phyloP scores from a whole-genome alignment of 768 basidiomycete genomes.

The Trametes cinnabarina region DNA sequence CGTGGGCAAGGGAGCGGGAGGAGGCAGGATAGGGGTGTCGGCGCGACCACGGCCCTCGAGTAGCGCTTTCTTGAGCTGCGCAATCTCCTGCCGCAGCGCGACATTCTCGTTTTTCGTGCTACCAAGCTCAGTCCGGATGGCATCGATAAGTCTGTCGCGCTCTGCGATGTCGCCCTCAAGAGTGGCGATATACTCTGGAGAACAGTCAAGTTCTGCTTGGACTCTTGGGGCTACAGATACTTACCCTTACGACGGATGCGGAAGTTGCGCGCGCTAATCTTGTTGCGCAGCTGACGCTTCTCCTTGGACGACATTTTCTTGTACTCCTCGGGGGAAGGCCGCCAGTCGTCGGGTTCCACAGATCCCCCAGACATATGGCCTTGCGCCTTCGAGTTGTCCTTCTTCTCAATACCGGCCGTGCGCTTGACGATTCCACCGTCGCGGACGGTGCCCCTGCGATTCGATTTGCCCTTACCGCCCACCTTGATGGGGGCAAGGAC shows the following conservation, averaged over 20 bases:
- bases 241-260: conserved; percentile 89
- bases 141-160: conserved; percentile 86
- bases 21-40: conserved; percentile 41
- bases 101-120: conserved; percentile 77
- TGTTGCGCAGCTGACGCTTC: conserved; percentile 94
- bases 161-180: conserved; percentile 93
- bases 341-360: conserved; percentile 70
- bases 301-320: conserved; percentile 94
- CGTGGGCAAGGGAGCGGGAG: conserved; percentile 41
- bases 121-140: conserved; percentile 81
- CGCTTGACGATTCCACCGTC: conserved; percentile 75
- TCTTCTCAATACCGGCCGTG: conserved; percentile 35
- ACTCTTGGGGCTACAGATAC: conserved; percentile 13
- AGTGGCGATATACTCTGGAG: conserved; percentile 85
- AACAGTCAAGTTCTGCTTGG: background rate
- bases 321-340: conserved; percentile 89
- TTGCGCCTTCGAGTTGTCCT: conserved; percentile 34
- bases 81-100: conserved; percentile 77
- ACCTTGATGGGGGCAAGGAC: conserved; percentile 54
- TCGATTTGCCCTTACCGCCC: conserved; percentile 40
- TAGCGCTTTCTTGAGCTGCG: conserved; percentile 69
- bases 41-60: conserved; percentile 58
- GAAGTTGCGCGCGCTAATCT: conserved; percentile 95
- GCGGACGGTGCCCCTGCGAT: conserved; percentile 60
- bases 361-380: conserved; percentile 25